These are phyloP conservation scores for Ceratocystis harringtonii DNA, from an alignment of 2,329 filamentous ascomycete genomes.

Conservation along the genomic window DNA sequence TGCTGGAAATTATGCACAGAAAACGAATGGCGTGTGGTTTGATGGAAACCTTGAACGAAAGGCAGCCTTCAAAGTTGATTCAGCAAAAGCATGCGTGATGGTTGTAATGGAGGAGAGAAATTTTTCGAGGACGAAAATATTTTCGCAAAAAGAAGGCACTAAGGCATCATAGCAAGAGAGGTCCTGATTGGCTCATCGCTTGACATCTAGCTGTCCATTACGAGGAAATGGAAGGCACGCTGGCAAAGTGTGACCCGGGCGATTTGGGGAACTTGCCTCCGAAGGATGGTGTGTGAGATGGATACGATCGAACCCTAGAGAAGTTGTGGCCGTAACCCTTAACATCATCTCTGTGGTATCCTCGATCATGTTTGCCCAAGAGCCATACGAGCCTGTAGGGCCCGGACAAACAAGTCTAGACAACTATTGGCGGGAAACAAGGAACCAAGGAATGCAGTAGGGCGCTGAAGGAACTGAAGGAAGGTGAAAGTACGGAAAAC, in stretches of 20 bases:
- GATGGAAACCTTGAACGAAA: neutral
- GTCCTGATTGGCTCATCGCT: neutral
- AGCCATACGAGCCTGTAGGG: no score
- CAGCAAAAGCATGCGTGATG: neutral
- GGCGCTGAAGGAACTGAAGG: no score
- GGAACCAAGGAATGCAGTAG: no score
- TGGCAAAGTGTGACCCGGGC: neutral
- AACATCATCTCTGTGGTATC: neutral
- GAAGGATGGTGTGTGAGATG: neutral
- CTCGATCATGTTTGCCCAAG: neutral
- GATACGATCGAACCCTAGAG: neutral
- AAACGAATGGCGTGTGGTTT: neutral
- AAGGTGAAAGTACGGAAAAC: no score
- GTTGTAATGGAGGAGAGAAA: neutral
- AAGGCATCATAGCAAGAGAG: neutral
- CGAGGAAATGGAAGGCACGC: neutral
- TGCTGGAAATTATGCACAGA: neutral
- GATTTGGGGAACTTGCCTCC: neutral
- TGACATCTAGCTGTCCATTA: neutral
- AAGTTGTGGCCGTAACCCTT: neutral
- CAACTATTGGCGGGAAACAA: no score
- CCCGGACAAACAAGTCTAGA: no score
- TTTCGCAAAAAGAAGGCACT: neutral
- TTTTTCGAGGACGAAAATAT: neutral
- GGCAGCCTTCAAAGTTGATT: neutral